Evolutionary conservation across 2,329 filamentous ascomycete species (phyloP), one percentile per base, ranked within the genome.

Genomic region (Colletotrichum ledebouriae): DNA sequence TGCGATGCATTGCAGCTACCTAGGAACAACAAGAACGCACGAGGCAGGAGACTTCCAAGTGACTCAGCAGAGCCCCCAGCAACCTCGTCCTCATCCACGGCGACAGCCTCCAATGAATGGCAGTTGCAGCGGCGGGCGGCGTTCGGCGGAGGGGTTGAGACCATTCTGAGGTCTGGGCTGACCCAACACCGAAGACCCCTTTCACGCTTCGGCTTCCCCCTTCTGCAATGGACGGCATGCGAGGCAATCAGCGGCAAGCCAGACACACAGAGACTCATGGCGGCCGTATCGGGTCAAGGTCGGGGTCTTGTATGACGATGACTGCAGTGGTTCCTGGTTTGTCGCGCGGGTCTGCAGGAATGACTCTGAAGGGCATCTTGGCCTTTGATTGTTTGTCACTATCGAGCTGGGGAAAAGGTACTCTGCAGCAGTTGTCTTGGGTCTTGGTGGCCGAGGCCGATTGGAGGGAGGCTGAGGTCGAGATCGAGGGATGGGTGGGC

Each of bases 121-220:
- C 41, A 34, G 29, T 50, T 50, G 17, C 44, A 17, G 59, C 29
- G 22, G 52, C 20, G 29, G 29, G 29, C 39, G 10, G 44, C 44
- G 9, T 6, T 10, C 25, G 15, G 49, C 49, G 33, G 25, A 25
- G 49, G 49, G 49, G 49, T 55, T 58, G 29, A 29, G 60, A 52
- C 52, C 52, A 25, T 63, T 58, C 41, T 58, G 33, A 58, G 60
- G 60, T 34, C 60, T 52, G 42, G 52, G 60, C 37, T 44, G 34
- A 34, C 29, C 39, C 53, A 42, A 57, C 37, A 44, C 60, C 42
- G 7, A 29, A 9, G 29, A 25, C 4, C 29, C 29, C 29, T 29
- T 13, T 39, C 49, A 17, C 60, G n/a, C 39, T 52, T 50, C 53
- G 37, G 17, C 20, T 13, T 56, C 41, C 41, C 60, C 52, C 34